Base-by-base conservation (phyloP, 331 rosid species). In the Quercus tomentella region DNA sequence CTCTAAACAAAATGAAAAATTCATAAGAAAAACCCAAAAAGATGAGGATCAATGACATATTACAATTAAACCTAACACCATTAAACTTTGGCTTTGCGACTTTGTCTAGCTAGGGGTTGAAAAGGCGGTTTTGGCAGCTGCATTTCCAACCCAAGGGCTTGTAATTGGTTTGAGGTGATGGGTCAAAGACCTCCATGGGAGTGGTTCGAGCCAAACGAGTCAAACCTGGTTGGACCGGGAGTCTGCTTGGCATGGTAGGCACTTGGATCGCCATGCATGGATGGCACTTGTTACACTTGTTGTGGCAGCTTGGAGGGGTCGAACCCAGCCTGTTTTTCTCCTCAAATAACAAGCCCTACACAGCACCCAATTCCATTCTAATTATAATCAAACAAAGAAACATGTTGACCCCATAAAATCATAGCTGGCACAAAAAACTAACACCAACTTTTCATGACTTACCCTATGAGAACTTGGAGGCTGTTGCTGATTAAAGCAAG, bases 131-230 rank as follows among this genome's bases (percentile, higher is more conserved):
- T 57, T 91, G 90, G 79, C 98, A 94, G 1, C 79, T 92, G 75
- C 98, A 94, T 82, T 94, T 90, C 98, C 98, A 94, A 43, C 92
- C 94, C 82, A 94, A 73, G 6, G 97, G 97, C 87, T 94, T 94
- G 97, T 94, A 94, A 87, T 92, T 91, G 26, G 97, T 85, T 69
- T 70, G 83, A 26, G 22, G 72, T 74, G 89, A 58, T 25, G 90
- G 70, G 56, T 74, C 82, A 58, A 79, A 62, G 75, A 79, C 26
- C 74, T 67, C 62, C 83, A 26, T 76, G 16, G 86, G 26, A 76
- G 43, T 17, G 20, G 79, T 22, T 81, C 76, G 80, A 60, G 81
- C 33, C 73, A 68, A 72, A 55, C 74, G 80, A 54, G 81, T 55
- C 73, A 69, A 75, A 60, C 76, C 83, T 20, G 88, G 82, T 37